Percentiles rank a stretch among this genome's conserved stretches.
Conservation (phyloP, 2,329 filamentous ascomycete genomes). For the Alternaria consortialis region DNA sequence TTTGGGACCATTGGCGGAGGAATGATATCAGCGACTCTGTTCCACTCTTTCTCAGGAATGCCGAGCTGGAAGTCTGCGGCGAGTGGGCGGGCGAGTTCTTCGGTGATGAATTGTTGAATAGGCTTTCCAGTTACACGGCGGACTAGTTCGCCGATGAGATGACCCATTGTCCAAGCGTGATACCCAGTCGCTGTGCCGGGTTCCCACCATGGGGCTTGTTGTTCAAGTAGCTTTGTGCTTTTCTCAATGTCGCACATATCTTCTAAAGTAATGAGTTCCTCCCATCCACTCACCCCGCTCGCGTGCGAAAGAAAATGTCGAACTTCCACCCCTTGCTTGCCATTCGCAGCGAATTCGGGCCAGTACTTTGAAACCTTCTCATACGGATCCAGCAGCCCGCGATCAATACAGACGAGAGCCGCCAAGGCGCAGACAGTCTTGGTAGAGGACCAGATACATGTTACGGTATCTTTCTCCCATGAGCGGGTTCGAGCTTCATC, state of each 20-base stretch:
- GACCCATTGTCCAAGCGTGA: constrained; percentile 24
- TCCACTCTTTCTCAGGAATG: constrained; percentile 12
- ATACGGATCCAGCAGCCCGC: constrained; percentile 22
- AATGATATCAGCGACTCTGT: constrained; percentile 21
- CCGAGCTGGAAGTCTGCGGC: constrained; percentile 32
- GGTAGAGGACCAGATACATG: constrained; percentile 28
- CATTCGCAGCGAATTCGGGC: constrained; percentile 31
- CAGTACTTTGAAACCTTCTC: constrained; percentile 32
- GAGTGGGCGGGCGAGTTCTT: constrained; percentile 75
- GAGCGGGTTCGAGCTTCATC: constrained; percentile 13
- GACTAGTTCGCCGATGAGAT: constrained; percentile 23
- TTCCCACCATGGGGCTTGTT: constrained; percentile 28
- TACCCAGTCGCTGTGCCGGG: constrained; percentile 28
- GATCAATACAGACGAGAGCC: constrained; percentile 23
- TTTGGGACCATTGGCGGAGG: constrained; percentile 12
- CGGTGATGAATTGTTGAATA: constrained; percentile 27
- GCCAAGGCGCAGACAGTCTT: constrained; percentile 27
- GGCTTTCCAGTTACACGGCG: constrained; percentile 16
- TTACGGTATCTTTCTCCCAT: constrained; percentile 30
- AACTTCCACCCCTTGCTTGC: constrained; percentile 25
- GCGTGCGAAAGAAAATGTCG: constrained; percentile 28
- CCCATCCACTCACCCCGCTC: constrained; percentile 25
- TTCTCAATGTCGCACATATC: constrained; percentile 18
- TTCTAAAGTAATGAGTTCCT: constrained; percentile 6
- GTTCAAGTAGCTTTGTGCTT: constrained; percentile 17